Evolutionary conservation across 371 early-diverging fungal genomes (phyloP).

Genomic region (Coemansia sp.): DNA sequence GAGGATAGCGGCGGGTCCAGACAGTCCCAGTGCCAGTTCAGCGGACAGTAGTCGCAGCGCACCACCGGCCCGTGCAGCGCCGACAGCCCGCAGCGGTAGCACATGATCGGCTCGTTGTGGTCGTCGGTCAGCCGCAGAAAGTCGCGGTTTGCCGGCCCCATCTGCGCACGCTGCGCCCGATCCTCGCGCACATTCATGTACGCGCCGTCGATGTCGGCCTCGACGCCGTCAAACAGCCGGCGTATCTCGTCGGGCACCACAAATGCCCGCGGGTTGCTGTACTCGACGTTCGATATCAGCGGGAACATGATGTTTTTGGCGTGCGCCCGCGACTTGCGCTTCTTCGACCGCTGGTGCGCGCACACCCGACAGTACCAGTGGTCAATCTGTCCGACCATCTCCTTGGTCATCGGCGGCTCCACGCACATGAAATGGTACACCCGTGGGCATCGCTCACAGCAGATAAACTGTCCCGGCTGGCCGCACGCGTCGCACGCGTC

Average conservation of each 20-base stretch:
- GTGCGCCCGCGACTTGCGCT: constrained; percentile 45
- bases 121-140: constrained; percentile 56
- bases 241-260: constrained; percentile 60
- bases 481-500: constrained; percentile 70
- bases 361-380: constrained; percentile 72
- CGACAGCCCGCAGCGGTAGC: constrained; percentile 64
- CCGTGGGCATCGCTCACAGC: constrained; percentile 74
- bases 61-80: constrained; percentile 62
- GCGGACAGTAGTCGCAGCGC: constrained; percentile 77
- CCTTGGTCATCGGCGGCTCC: constrained; percentile 65
- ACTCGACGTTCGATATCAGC: constrained; percentile 30
- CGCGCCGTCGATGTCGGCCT: constrained; percentile 28
- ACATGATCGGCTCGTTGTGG: constrained; percentile 57
- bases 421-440: constrained; percentile 74
- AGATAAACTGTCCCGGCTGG: constrained; percentile 64
- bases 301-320: constrained; percentile 40
- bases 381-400: constrained; percentile 54
- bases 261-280: constrained; percentile 39
- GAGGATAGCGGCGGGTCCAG: constrained; percentile 68
- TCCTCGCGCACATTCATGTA: constrained; percentile 41
- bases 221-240: constrained; percentile 57
- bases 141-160: constrained; percentile 53
- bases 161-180: constrained; percentile 46
- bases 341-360: constrained; percentile 30
- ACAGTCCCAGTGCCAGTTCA: constrained; percentile 89